Evolutionary conservation across 2,329 filamentous ascomycete genomes (phyloP), one percentile per base, ranked within the genome.

Genomic region (Alternaria burnsii): DNA sequence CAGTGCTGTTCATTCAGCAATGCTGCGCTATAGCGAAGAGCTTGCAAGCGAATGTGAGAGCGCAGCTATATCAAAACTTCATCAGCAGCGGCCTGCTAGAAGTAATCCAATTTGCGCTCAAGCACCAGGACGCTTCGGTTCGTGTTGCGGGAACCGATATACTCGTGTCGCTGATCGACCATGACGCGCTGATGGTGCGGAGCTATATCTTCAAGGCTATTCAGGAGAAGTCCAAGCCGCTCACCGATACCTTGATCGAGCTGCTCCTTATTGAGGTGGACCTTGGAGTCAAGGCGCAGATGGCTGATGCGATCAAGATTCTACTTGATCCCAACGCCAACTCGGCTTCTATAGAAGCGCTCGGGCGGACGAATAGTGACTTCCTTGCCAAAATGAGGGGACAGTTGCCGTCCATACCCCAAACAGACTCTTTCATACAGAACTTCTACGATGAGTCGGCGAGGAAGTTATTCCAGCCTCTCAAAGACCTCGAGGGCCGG

Each of bases 21-120:
- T 98, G 94, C 80, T 97, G 93, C 68, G 87, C 89, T 4, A 95
- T 98, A 71, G 93, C 93, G 1, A 99, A 99, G 82, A 97, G 93
- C 72, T 85, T 99, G 18, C 95, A 98, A 76, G 91, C 91, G 2
- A 91, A 90, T 26, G 89, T 89, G 8, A 88, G 95, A 61, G 90
- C 92, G 63, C 89, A 88, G 22, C 83, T 99, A 16, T 97, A 97
- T 80, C 90, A 91, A 73, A 97, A 96, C 76, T 96, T 98, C 76
- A 89, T 98, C 65, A 86, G 86, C 50, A 90, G 96, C 71, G 95
- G 95, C 10, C 86, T 99, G 8, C 88, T 98, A 59, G 87, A 89
- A 32, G 94, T 98, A 58, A 94, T 99, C 67, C 93, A 94, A 62
- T 98, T 93, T 78, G 94, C 95, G 14, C 85, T 99, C 52, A 90